Conservation (phyloP, 2,329 filamentous ascomycete genomes). For the Colletotrichum viniferum region DNA sequence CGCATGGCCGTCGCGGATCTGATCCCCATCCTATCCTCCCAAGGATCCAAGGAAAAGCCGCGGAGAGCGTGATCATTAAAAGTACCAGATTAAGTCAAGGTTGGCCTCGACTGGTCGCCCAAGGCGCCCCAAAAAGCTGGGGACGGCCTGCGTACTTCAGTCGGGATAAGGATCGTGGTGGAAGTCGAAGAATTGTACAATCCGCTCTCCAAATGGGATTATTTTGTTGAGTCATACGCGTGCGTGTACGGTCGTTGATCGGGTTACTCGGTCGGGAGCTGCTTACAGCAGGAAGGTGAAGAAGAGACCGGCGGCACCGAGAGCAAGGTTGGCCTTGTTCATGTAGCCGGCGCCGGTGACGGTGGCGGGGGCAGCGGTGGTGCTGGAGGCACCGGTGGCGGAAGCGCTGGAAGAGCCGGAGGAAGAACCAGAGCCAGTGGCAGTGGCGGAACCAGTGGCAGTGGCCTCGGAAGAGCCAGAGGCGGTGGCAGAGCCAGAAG, state of each 20-base stretch:
- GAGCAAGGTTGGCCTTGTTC: slow-evolving; percentile 22
- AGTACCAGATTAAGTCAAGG: slow-evolving; percentile 6
- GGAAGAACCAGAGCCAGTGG: background rate
- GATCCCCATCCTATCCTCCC: background rate
- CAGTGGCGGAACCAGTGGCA: background rate
- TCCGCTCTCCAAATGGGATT: slow-evolving; percentile 21
- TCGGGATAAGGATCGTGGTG: slow-evolving; percentile 12
- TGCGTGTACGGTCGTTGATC: slow-evolving; percentile 14
- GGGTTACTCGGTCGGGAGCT: background rate
- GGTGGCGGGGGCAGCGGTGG: background rate
- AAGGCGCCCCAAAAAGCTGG: background rate
- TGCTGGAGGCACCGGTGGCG: background rate
- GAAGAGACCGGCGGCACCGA: slow-evolving; percentile 21
- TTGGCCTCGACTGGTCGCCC: slow-evolving; percentile 2
- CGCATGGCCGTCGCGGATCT: slow-evolving; percentile 1
- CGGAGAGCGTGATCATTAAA: slow-evolving; percentile 15
- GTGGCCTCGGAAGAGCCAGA: background rate
- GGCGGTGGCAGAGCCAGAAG: slow-evolving; percentile 6
- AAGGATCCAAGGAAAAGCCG: background rate
- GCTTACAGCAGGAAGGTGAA: slow-evolving; percentile 23
- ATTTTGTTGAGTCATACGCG: slow-evolving; percentile 4
- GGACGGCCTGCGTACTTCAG: background rate
- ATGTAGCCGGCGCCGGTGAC: slow-evolving; percentile 18
- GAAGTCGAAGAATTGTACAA: slow-evolving; percentile 11
- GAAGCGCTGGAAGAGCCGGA: background rate